phyloP scores from a whole-genome alignment of 192 early-diverging fungal genomes.

The Allomyces javanicus region DNA sequence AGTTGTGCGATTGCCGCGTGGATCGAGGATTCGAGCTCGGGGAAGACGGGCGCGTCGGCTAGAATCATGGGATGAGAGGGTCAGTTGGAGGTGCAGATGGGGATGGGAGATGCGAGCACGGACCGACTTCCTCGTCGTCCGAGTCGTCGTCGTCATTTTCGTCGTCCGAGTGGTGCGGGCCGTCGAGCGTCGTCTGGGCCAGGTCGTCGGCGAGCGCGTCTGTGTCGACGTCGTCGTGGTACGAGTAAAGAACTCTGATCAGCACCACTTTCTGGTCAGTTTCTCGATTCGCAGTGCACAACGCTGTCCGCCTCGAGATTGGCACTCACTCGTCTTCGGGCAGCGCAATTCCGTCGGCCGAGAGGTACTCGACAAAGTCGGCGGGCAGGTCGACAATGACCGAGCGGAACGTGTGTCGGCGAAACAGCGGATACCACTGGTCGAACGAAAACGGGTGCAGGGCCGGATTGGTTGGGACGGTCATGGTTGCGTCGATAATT shows the following conservation, averaged over 20 bases:
- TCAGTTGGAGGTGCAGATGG: no score
- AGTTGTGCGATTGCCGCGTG: constrained; percentile 41
- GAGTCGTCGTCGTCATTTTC: constrained; percentile 14
- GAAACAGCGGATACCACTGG: constrained; percentile 57
- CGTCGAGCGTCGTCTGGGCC: no score
- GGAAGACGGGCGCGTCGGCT: constrained; percentile 18
- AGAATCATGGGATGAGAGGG: no score
- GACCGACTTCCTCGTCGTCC: constrained; percentile 10
- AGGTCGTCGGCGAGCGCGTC: no score
- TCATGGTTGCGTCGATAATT: no score
- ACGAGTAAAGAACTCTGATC: no score
- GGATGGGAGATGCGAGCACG: not conserved
- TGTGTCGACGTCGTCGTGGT: no score
- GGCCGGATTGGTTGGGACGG: no score
- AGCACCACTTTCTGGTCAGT: no score
- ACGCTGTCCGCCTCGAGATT: no score
- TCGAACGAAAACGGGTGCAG: constrained; percentile 24
- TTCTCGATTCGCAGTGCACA: no score
- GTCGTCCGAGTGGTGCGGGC: constrained; percentile 2
- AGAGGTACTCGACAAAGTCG: constrained; percentile 67
- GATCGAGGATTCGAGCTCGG: constrained; percentile 40
- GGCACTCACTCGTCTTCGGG: constrained; percentile 38
- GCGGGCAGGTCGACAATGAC: constrained; percentile 43
- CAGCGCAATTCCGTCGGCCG: constrained; percentile 66
- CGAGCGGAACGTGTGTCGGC: constrained; percentile 44